Conservation (phyloP, 306 rosid species). For the Casuarina cunninghamiana region DNA sequence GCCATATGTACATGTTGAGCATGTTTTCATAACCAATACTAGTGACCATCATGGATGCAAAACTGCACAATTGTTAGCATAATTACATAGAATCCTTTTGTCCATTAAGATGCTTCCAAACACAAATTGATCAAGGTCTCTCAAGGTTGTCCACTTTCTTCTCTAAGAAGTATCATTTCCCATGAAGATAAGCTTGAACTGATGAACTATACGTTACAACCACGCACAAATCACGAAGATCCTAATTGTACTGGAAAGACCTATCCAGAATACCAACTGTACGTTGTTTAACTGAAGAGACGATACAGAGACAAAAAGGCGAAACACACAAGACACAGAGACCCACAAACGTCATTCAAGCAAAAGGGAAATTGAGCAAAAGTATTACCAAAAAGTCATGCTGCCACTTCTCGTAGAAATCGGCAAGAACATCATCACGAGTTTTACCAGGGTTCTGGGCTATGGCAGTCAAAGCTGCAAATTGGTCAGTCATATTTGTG, state of each 20-base stretch:
- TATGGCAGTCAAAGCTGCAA: slow-evolving; percentile 88
- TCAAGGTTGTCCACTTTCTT: not conserved
- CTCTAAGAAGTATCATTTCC: not conserved
- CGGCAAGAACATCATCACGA: slow-evolving; percentile 80
- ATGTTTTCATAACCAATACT: not conserved
- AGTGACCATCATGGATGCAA: not conserved
- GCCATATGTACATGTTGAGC: not conserved
- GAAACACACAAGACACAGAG: not conserved
- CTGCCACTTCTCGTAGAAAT: slow-evolving; percentile 91
- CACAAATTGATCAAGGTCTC: not conserved
- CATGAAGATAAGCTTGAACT: not conserved
- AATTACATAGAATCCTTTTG: not conserved
- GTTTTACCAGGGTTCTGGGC: slow-evolving; percentile 84
- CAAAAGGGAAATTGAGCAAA: slow-evolving; percentile 15
- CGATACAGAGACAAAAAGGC: not conserved
- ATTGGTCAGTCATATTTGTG: slow-evolving; percentile 97
- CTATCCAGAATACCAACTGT: slow-evolving; percentile 1
- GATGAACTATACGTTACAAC: not conserved
- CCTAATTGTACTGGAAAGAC: not conserved
- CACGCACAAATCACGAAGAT: not conserved
- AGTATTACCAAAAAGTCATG: slow-evolving; percentile 73
- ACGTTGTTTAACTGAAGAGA: not conserved
- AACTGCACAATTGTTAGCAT: not conserved
- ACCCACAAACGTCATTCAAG: slow-evolving; percentile 16
- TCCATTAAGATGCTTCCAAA: not conserved